A percentile compares a stretch with the other conserved stretches of the same genome.
Evolutionary conservation across 805 yeast species (phyloP).

Genomic region (Pichia heedii): DNA sequence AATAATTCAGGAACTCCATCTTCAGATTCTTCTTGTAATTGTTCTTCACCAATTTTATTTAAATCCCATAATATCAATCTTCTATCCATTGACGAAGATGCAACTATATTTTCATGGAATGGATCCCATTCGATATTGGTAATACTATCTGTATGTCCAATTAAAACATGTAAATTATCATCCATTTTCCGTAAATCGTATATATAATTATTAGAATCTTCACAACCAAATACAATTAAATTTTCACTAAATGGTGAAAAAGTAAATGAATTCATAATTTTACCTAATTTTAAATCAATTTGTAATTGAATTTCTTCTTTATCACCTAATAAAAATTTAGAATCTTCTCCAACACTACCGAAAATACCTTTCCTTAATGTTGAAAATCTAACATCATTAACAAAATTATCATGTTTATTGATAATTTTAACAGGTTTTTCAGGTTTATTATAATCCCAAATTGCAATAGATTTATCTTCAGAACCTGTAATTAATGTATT

Average conservation of each 20-base stretch:
- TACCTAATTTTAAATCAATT: slow-evolving; percentile 17
- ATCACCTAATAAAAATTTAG: slow-evolving; percentile 46
- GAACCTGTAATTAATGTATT: slow-evolving; percentile 53
- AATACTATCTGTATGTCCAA: slow-evolving; percentile 71
- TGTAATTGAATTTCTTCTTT: slow-evolving; percentile 17
- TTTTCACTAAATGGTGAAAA: slow-evolving; percentile 55
- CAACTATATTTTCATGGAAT: slow-evolving; percentile 64
- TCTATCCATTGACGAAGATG: slow-evolving; percentile 70
- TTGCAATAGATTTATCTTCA: slow-evolving; percentile 55
- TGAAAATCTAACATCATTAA: slow-evolving; percentile 75
- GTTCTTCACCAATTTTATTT: slow-evolving; percentile 73
- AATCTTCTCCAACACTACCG: slow-evolving; percentile 73
- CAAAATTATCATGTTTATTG: slow-evolving; percentile 44
- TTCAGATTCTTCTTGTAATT: slow-evolving; percentile 77
- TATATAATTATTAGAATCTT: slow-evolving; percentile 57
- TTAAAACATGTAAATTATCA: slow-evolving; percentile 54
- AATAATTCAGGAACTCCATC: slow-evolving; percentile 85
- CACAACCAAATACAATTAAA: slow-evolving; percentile 60
- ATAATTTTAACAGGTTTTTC: slow-evolving; percentile 25
- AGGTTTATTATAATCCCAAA: slow-evolving; percentile 42
- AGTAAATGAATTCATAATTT: slow-evolving; percentile 51
- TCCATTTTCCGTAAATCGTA: slow-evolving; percentile 44
- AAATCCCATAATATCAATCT: slow-evolving; percentile 78
- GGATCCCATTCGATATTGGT: slow-evolving; percentile 75
- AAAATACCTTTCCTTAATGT: slow-evolving; percentile 38